These are phyloP conservation scores for Blastobotrys proliferans DNA, from an alignment of 1,139 yeast species.

Conservation along the genomic window DNA sequence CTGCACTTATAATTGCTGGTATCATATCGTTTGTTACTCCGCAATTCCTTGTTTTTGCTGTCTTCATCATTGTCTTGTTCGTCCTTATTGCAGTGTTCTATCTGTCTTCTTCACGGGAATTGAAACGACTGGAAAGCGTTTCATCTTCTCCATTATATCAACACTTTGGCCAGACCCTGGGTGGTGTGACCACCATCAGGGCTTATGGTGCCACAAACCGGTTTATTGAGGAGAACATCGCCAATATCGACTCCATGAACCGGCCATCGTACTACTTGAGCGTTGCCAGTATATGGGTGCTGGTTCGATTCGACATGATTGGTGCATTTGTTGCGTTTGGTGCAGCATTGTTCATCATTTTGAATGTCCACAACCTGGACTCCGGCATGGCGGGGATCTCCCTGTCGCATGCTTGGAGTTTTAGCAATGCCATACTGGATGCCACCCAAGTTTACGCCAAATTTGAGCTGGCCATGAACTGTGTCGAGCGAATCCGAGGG, in stretches of 20 bases:
- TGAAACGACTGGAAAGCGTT: slow-evolving; percentile 71
- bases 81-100: slow-evolving; percentile 76
- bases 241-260: slow-evolving; percentile 70
- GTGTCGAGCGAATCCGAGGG: slow-evolving; percentile 67
- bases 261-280: slow-evolving; percentile 88
- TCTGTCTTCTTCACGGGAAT: slow-evolving; percentile 72
- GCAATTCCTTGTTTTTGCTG: slow-evolving; percentile 70
- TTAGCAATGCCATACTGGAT: slow-evolving; percentile 92
- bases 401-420: slow-evolving; percentile 84
- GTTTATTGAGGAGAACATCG: slow-evolving; percentile 71
- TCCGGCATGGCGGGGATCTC: slow-evolving; percentile 94
- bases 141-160: slow-evolving; percentile 74
- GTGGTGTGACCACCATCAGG: slow-evolving; percentile 70
- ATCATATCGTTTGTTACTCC: slow-evolving; percentile 84
- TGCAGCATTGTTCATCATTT: slow-evolving; percentile 76
- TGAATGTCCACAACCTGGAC: slow-evolving; percentile 68
- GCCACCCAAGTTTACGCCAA: slow-evolving; percentile 72
- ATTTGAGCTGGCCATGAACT: slow-evolving; percentile 73
- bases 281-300: slow-evolving; percentile 94
- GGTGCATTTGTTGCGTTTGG: slow-evolving; percentile 84
- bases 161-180: slow-evolving; percentile 71
- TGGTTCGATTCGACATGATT: slow-evolving; percentile 82
- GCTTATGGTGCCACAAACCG: slow-evolving; percentile 77
- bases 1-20: slow-evolving; percentile 61
- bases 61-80: slow-evolving; percentile 58